Evolutionary conservation across 2,329 filamentous ascomycete genomes (phyloP).

Genomic region (Cryoendolithus antarcticus): DNA sequence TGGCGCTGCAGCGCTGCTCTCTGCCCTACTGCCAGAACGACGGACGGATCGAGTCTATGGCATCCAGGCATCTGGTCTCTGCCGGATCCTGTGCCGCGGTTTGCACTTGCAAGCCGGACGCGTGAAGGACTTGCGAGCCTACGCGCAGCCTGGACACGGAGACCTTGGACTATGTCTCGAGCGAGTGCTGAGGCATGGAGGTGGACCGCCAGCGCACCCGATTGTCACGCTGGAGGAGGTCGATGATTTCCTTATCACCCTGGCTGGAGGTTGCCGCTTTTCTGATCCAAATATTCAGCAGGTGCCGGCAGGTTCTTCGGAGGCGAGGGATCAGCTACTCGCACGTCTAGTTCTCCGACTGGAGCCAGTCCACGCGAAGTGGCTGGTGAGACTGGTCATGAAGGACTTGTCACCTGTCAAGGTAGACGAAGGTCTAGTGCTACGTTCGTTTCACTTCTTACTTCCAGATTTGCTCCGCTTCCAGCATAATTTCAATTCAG

Average conservation of each 20-base stretch:
- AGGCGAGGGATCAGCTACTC: constrained; percentile 35
- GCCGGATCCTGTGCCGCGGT: constrained; percentile 54
- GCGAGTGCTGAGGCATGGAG: constrained; percentile 43
- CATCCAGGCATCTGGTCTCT: constrained; percentile 49
- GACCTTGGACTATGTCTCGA: constrained; percentile 66
- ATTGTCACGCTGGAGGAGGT: constrained; percentile 58
- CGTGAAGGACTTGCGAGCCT: constrained; percentile 49
- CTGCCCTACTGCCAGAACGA: constrained; percentile 62
- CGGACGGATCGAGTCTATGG: constrained; percentile 68
- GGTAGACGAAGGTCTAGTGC: constrained; percentile 45
- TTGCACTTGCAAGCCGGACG: constrained; percentile 54
- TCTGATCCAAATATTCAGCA: constrained; percentile 50
- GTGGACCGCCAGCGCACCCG: constrained; percentile 31
- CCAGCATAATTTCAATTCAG: constrained; percentile 53
- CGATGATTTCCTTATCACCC: constrained; percentile 49
- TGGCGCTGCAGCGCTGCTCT: constrained; percentile 51
- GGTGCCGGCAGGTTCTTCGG: constrained; percentile 13
- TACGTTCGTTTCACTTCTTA: constrained; percentile 53
- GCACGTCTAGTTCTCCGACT: constrained; percentile 47
- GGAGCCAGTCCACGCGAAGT: constrained; percentile 63
- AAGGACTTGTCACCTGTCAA: constrained; percentile 61
- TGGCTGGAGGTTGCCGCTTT: constrained; percentile 58
- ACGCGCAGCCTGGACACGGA: constrained; percentile 44
- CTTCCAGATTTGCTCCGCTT: constrained; percentile 60
- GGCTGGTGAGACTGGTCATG: constrained; percentile 69